Evolutionary conservation across 331 rosid species (phyloP).

Genomic region (Quercus lobata): DNA sequence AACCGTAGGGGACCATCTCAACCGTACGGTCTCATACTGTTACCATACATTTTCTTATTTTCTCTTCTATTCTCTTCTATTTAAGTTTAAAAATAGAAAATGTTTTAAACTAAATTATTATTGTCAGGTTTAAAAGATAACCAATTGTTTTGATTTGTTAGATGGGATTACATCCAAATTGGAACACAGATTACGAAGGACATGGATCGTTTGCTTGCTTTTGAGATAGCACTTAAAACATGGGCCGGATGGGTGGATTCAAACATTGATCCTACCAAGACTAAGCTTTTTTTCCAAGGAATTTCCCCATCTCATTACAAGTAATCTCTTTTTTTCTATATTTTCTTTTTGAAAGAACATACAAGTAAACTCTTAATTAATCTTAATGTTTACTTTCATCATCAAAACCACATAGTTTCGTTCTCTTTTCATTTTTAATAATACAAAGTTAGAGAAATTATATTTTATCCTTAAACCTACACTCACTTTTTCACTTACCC

Average conservation of each 20-base stretch:
- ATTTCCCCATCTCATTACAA: slow-evolving; percentile 97
- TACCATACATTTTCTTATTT: background rate
- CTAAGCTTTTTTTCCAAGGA: slow-evolving; percentile 77
- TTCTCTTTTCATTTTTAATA: too few relatives aligned
- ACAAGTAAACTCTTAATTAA: too few relatives aligned
- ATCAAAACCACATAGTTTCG: too few relatives aligned
- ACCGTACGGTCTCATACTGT: slow-evolving; percentile 40
- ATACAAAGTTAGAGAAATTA: too few relatives aligned
- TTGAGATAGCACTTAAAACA: slow-evolving; percentile 66
- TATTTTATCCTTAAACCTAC: too few relatives aligned
- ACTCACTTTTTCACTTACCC: too few relatives aligned
- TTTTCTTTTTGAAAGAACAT: too few relatives aligned
- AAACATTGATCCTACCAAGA: slow-evolving; percentile 51
- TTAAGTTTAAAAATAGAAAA: background rate
- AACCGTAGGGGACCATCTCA: slow-evolving; percentile 86
- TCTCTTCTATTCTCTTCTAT: too few relatives aligned
- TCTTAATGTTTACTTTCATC: too few relatives aligned
- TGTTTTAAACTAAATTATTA: background rate
- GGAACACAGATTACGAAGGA: slow-evolving; percentile 48
- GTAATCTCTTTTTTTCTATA: slow-evolving; percentile 29
- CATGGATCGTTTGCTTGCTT: slow-evolving; percentile 84
- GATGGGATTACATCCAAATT: slow-evolving; percentile 76
- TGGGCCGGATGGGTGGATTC: slow-evolving; percentile 80
- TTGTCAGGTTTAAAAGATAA: too few relatives aligned
- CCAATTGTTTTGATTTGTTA: slow-evolving; percentile 1